Evolutionary conservation across 306 rosid species (phyloP).

Genomic region (Cicer pinnatifidum): DNA sequence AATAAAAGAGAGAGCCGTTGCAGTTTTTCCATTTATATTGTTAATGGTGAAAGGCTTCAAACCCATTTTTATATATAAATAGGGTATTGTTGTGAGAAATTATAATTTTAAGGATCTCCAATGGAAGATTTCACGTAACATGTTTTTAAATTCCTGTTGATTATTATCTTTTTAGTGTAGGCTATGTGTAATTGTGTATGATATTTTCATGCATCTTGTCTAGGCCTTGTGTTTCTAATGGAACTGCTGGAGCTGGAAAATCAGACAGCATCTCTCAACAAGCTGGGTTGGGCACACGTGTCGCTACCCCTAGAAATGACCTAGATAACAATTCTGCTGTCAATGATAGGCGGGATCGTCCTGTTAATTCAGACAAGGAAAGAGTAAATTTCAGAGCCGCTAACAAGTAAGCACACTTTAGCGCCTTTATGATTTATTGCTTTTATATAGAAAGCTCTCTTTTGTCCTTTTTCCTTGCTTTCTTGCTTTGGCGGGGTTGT

Average conservation of each 20-base stretch:
- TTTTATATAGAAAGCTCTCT: conserved; percentile 8
- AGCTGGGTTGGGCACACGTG: conserved; percentile 66
- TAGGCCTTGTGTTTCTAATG: conserved; percentile 73
- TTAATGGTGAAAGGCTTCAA: conserved; percentile 36
- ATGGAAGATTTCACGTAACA: conserved; percentile 33
- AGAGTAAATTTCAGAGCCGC: conserved; percentile 69
- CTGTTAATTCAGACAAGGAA: conserved; percentile 77
- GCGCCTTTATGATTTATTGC: conserved; percentile 41
- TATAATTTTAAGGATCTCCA: conserved; percentile 37
- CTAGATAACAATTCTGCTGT: conserved; percentile 59
- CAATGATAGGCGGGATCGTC: conserved; percentile 75
- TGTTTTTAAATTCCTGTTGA: conserved; percentile 21
- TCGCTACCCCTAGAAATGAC: conserved; percentile 72
- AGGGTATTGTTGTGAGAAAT: conserved; percentile 23
- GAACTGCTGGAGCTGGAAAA: conserved; percentile 75
- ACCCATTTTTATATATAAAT: neutral
- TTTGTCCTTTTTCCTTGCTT: conserved; percentile 23
- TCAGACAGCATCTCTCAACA: conserved; percentile 68
- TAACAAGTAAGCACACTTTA: conserved; percentile 62
- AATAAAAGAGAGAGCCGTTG: conserved; percentile 20
- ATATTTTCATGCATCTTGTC: conserved; percentile 40
- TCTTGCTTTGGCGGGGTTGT: conserved; percentile 29
- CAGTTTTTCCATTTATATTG: conserved; percentile 22
- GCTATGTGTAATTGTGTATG: conserved; percentile 40
- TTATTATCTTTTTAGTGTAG: conserved; percentile 40